Conservation (phyloP, 2,329 filamentous ascomycete genomes). For the Botrytis paeoniae region DNA sequence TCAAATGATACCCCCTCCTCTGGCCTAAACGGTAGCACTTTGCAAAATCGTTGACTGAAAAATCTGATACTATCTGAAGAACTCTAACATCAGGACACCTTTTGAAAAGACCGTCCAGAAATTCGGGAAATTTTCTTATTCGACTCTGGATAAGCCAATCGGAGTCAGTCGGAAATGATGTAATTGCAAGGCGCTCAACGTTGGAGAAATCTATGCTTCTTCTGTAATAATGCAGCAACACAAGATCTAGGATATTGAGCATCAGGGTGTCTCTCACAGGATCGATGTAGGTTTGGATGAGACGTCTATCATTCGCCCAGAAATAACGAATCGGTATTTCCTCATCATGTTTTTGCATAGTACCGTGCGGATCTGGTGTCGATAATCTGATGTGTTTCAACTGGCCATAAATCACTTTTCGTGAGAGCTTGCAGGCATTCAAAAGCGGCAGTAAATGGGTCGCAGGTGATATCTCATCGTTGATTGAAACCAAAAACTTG, state of each 20-base stretch:
- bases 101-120: background rate
- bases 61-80: background rate
- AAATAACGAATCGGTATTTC: background rate
- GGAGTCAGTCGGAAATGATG: background rate
- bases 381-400: background rate
- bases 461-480: background rate
- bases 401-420: background rate
- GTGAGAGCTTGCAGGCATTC: background rate
- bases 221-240: background rate
- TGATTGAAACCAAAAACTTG: background rate
- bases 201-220: background rate
- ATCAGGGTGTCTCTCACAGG: background rate
- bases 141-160: fast-evolving
- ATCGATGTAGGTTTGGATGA: background rate
- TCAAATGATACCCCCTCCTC: background rate
- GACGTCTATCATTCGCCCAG: background rate
- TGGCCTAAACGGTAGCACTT: too few species aligned
- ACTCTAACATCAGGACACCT: background rate
- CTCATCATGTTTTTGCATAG: fast-evolving
- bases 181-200: background rate
- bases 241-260: background rate
- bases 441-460: background rate
- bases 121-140: fast-evolving
- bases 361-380: background rate
- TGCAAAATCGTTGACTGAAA: background rate